Conservation (phyloP, 2,329 filamentous ascomycete genomes). For the Fusarium sp. region DNA sequence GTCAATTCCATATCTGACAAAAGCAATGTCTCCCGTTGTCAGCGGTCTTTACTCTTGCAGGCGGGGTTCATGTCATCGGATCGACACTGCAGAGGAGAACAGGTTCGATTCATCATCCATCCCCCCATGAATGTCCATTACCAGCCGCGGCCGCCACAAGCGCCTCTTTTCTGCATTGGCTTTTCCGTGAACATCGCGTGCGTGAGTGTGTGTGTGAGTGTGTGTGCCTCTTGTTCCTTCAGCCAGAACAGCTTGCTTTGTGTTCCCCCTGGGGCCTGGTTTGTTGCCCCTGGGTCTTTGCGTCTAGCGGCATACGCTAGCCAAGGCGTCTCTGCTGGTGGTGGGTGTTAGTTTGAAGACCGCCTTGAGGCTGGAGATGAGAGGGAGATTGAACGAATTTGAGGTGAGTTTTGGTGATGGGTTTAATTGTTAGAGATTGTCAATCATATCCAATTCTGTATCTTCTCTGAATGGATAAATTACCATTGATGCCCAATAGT, state of each 20-base stretch:
- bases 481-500: not conserved
- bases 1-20: not conserved
- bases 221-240: conserved; percentile 3
- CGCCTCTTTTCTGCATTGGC: conserved; percentile 28
- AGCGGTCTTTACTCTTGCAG: conserved; percentile 3
- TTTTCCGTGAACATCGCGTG: conserved; percentile 12
- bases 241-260: not conserved
- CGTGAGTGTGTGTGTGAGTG: not conserved
- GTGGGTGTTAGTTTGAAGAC: conserved; percentile 29
- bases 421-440: conserved; percentile 5
- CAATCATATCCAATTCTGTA: conserved; percentile 1
- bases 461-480: not conserved
- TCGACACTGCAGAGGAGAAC: conserved; percentile 24
- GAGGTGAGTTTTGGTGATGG: conserved; percentile 17
- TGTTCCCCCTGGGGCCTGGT: not conserved
- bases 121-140: conserved; percentile 6
- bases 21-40: conserved; percentile 9
- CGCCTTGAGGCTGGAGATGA: conserved; percentile 18
- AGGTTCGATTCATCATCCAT: conserved; percentile 9
- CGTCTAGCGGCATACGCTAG: conserved; percentile 25
- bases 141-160: conserved; percentile 38
- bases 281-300: conserved; percentile 25
- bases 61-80: conserved; percentile 30
- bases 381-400: conserved; percentile 19
- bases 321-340: conserved; percentile 29